Conservation (phyloP, 1,284 basidiomycete species). For the Tylopilus microsporus region DNA sequence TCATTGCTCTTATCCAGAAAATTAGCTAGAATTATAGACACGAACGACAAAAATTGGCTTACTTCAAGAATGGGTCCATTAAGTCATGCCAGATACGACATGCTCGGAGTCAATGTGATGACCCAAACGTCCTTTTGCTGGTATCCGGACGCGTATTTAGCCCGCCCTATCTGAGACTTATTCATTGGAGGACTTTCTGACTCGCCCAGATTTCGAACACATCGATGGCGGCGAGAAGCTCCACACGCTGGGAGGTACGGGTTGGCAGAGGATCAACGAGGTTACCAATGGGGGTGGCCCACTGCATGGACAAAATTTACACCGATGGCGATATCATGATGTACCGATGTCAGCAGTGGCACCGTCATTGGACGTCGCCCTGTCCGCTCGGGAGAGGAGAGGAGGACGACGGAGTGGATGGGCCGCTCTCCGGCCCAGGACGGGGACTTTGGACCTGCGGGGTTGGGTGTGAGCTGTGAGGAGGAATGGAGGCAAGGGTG, state of each 20-base stretch:
- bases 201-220: background rate
- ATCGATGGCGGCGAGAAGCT: constrained; percentile 1
- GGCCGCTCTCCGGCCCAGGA: too few species aligned
- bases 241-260: background rate
- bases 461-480: too few species aligned
- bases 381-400: too few species aligned
- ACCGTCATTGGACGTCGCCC: background rate
- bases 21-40: background rate
- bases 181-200: too few species aligned
- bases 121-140: background rate
- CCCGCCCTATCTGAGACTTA: background rate
- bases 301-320: background rate
- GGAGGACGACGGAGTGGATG: too few species aligned
- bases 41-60: background rate
- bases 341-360: background rate
- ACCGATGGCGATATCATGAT: background rate
- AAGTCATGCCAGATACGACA: constrained; percentile 26
- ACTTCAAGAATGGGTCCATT: constrained; percentile 14
- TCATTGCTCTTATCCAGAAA: background rate
- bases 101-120: constrained; percentile 17
- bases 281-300: background rate
- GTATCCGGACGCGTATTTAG: background rate
- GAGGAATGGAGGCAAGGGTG: too few species aligned
- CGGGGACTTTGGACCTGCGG: too few species aligned
- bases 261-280: background rate